Percentiles rank a stretch among this genome's conserved stretches.
These are phyloP conservation scores for Lactarius hengduanensis DNA, from an alignment of 768 basidiomycete genomes.

Conservation along the genomic window DNA sequence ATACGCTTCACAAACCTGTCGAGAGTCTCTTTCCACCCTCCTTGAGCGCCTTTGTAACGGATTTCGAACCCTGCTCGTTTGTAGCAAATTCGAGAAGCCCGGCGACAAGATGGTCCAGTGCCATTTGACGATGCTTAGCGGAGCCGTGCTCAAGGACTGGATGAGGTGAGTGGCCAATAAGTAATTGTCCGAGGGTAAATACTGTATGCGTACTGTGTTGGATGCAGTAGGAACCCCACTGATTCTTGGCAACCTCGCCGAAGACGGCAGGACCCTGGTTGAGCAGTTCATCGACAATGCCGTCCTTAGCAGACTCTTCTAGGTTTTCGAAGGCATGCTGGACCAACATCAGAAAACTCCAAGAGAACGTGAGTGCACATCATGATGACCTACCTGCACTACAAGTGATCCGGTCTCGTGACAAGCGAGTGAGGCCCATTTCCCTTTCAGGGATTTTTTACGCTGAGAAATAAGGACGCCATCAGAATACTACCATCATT, in stretches of 20 bases:
- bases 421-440: constrained; percentile 87
- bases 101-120: constrained; percentile 72
- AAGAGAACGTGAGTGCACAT: not conserved
- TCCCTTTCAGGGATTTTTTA: constrained; percentile 86
- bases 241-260: constrained; percentile 76
- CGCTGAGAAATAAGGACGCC: constrained; percentile 43
- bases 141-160: constrained; percentile 85
- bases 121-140: constrained; percentile 66
- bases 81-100: constrained; percentile 80
- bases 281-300: constrained; percentile 80
- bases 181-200: constrained; percentile 3
- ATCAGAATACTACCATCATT: not conserved
- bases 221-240: constrained; percentile 87
- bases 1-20: constrained; percentile 74
- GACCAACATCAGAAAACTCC: constrained; percentile 21
- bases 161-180: constrained; percentile 13
- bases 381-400: constrained; percentile 57
- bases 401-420: constrained; percentile 90
- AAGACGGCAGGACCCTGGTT: constrained; percentile 68
- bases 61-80: constrained; percentile 85
- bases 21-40: constrained; percentile 75
- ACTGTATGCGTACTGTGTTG: constrained; percentile 64
- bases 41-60: constrained; percentile 82
- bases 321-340: constrained; percentile 86
- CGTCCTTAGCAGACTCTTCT: constrained; percentile 79